Evolutionary conservation across 2,329 filamentous ascomycete genomes (phyloP), one percentile per base, ranked within the genome.

Genomic region (Aspergillus proliferans): DNA sequence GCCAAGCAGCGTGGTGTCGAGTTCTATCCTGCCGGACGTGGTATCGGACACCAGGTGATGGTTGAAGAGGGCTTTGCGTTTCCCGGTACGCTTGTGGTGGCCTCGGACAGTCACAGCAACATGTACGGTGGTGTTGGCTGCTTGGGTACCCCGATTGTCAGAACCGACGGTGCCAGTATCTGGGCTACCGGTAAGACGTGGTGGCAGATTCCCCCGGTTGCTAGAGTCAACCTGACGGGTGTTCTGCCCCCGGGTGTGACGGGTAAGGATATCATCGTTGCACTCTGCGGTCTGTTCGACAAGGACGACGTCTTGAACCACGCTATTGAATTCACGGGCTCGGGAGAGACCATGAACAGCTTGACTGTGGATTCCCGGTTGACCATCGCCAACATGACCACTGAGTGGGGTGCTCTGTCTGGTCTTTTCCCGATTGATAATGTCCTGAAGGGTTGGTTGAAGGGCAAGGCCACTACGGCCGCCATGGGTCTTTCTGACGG

Each of bases 241-340:
- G 69, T 81, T 0, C 73, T 95, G 6, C 91, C 88, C 0, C 72
- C 75, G 1, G 91, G 91, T 9, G 90, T 95, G 1, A 89, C 86
- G 0, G 92, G 90, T 26, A 97, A 98, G 70, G 93, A 97, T 67
- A 87, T 95, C 10, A 97, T 97, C 56, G 81, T 96, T 22, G 88
- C 89, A 0, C 78, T 97, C 1, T 94, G 88, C 58, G 88, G 87
- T 1, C 71, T 95, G 0, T 94, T 97, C 74, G 87, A 87, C 70
- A 82, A 86, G 47, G 86, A 89, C 58, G 88, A 95, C 41, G 92
- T 96, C 0, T 77, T 96, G 12, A 97, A 97, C 71, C 89, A 95
- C 64, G 83, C 83, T 4, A 84, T 97, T 52, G 92, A 97, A 63
- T 95, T 96, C 61, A 83, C 82, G 0, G 92, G 91, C 10, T 83